Percentiles rank a stretch among this genome's conserved stretches.
Evolutionary conservation across 176 grass and related monocot genomes (phyloP).

Genomic region (Guadua angustifolia): DNA sequence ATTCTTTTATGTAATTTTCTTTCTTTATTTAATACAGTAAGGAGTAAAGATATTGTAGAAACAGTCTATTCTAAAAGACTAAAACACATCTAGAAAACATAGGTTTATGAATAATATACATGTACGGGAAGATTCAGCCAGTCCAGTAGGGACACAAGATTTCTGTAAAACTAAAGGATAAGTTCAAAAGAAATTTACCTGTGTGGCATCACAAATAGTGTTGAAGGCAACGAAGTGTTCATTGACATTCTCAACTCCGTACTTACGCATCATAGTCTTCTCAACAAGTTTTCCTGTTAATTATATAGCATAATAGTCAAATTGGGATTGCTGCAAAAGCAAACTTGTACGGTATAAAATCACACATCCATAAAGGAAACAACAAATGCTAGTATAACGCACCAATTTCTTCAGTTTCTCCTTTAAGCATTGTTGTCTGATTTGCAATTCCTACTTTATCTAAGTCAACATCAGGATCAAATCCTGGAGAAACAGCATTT

Average conservation of each 20-base stretch:
- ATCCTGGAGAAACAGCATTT: conserved; percentile 77
- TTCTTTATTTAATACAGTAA: neutral
- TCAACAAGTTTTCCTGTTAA: conserved; percentile 83
- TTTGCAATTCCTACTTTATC: conserved; percentile 92
- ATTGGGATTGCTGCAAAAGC: conserved; percentile 12
- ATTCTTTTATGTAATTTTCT: neutral
- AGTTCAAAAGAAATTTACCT: conserved; percentile 53
- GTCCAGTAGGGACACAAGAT: neutral
- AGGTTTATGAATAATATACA: neutral
- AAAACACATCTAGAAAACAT: neutral
- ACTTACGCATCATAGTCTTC: conserved; percentile 93
- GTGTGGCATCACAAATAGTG: conserved; percentile 99
- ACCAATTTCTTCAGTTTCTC: conserved; percentile 99
- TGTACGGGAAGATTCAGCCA: neutral
- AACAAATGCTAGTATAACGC: conserved; percentile 16
- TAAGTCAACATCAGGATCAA: conserved; percentile 95
- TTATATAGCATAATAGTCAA: conserved; percentile 1
- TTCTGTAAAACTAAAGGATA: conserved; percentile 19
- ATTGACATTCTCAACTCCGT: conserved; percentile 83
- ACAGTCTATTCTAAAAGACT: neutral
- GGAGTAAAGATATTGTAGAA: conserved; percentile 2
- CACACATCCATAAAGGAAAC: conserved; percentile 6
- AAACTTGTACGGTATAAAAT: conserved; percentile 4
- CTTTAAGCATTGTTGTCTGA: conserved; percentile 99
- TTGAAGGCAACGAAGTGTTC: conserved; percentile 92